Percentiles rank a stretch among this genome's conserved stretches.
These are phyloP conservation scores for Berberis thunbergii DNA, from an alignment of 164 flowering plant genomes.

Conservation along the genomic window DNA sequence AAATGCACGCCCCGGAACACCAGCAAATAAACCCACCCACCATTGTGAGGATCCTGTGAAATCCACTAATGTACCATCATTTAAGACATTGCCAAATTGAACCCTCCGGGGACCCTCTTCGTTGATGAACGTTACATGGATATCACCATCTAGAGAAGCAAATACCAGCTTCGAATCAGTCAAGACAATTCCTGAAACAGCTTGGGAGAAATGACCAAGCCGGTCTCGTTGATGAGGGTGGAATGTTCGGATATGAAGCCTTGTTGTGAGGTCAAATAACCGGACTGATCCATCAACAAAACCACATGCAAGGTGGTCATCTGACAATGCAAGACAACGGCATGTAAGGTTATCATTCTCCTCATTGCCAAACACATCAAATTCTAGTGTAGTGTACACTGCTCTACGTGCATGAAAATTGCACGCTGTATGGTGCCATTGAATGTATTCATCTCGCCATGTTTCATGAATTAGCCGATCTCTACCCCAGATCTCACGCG, in stretches of 20 bases:
- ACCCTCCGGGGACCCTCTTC: constrained; percentile 26
- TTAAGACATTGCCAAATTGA: constrained; percentile 40
- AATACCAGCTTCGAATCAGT: constrained; percentile 32
- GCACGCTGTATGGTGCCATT: constrained; percentile 46
- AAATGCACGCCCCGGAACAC: constrained; percentile 64
- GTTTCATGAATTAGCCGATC: constrained; percentile 29
- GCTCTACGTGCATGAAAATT: constrained; percentile 42
- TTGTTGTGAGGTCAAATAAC: constrained; percentile 44
- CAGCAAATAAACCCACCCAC: constrained; percentile 91
- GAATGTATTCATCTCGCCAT: constrained; percentile 68
- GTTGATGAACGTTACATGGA: constrained; percentile 35
- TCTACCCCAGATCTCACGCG: constrained; percentile 48
- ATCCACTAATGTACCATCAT: constrained; percentile 59
- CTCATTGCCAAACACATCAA: constrained; percentile 22
- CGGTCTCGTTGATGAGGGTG: constrained; percentile 42
- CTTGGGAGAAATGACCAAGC: constrained; percentile 56
- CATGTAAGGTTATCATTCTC: constrained; percentile 34
- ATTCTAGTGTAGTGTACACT: constrained; percentile 30
- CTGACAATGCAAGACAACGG: constrained; percentile 64
- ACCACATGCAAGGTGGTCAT: constrained; percentile 61
- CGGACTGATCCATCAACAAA: constrained; percentile 73
- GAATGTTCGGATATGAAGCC: constrained; percentile 35
- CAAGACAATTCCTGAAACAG: constrained; percentile 67
- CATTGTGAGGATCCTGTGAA: constrained; percentile 52
- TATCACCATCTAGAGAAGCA: constrained; percentile 70